Evolutionary conservation across 371 early-diverging fungal species (phyloP).

Genomic region (Mucor racemosus): DNA sequence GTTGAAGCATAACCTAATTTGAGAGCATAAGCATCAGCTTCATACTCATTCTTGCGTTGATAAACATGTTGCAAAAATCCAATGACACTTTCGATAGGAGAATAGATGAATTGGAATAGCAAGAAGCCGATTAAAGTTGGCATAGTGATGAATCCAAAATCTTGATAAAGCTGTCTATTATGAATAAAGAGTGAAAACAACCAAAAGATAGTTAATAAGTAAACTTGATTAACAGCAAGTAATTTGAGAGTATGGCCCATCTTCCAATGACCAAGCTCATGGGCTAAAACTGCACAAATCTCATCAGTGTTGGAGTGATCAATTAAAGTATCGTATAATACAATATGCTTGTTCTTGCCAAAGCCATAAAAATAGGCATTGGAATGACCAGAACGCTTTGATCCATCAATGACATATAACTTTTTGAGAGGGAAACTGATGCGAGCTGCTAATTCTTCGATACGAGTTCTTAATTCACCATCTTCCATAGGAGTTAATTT

Average conservation of each 20-base stretch:
- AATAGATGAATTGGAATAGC: slow-evolving; percentile 81
- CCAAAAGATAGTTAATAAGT: slow-evolving; percentile 84
- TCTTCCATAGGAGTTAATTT: slow-evolving; percentile 91
- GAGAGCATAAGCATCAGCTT: slow-evolving; percentile 95
- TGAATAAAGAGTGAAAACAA: slow-evolving; percentile 80
- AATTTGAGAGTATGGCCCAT: slow-evolving; percentile 84
- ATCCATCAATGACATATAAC: slow-evolving; percentile 96
- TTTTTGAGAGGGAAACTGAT: slow-evolving; percentile 95
- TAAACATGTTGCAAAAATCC: slow-evolving; percentile 81
- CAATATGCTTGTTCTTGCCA: slow-evolving; percentile 97
- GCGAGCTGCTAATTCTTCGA: slow-evolving; percentile 85
- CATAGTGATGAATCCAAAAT: slow-evolving; percentile 83
- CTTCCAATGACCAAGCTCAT: slow-evolving; percentile 98
- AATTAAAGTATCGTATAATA: slow-evolving; percentile 95
- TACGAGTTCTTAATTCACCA: slow-evolving; percentile 83
- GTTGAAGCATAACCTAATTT: slow-evolving; percentile 84
- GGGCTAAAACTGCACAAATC: slow-evolving; percentile 92
- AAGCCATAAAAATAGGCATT: slow-evolving; percentile 99
- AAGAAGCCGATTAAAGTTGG: slow-evolving; percentile 90
- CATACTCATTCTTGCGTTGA: slow-evolving; percentile 90
- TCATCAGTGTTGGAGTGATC: slow-evolving; percentile 86
- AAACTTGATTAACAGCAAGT: slow-evolving; percentile 74
- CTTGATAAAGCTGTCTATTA: slow-evolving; percentile 71
- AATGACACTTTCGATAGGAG: slow-evolving; percentile 80
- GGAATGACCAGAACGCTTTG: slow-evolving; percentile 91